Evolutionary conservation across 2,329 filamentous ascomycete species (phyloP), one percentile per base, ranked within the genome.

Genomic region (Nemania diffusa): DNA sequence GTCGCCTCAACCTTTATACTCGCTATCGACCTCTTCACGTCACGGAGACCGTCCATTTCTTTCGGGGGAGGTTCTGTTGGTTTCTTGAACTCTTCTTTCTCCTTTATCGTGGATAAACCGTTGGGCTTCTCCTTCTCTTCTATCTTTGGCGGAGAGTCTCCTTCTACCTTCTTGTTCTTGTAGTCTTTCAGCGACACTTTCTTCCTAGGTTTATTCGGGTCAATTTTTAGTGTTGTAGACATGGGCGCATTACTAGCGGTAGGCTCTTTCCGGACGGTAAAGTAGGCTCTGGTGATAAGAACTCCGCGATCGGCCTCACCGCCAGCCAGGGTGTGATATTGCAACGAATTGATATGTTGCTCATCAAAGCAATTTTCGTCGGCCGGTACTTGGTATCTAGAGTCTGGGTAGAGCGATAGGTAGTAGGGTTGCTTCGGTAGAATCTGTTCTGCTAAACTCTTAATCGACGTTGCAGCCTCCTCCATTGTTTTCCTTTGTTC

Each of bases 131-230:
- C 68, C 22, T 71, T 62, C 29, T 56, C 60, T 17, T 69, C 67
- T 46, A 64, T 24, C 65, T 75, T 77, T 8, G 72, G 69, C 17
- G 73, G 68, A 27, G 73, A 73, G 32, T 75, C 74, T 56, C 74
- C 74, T 57, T 76, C 75, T 20, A 72, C 79, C 75, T 84, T 85
- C 75, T 85, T 85, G 68, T 85, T 88, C 77, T 85, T 86, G 72
- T 88, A 89, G 75, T 88, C 87, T 76, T 84, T 86, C 67, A 89
- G 77, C 15, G 86, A 87, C 70, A 88, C 75, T 76, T 88, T 87
- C 56, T 78, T 81, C 51, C 77, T 74, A 20, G 78, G 74, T 79
- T 86, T 87, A 77, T 83, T 87, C 71, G 75, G 72, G 64, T 73
- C 73, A 60, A 51, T 67, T 67, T 59, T 76, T 50, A 67, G 68